Percentiles rank a stretch among this genome's conserved stretches.
phyloP scores from a whole-genome alignment of 2,329 filamentous ascomycete genomes.

The Furcasterigmium sp. region DNA sequence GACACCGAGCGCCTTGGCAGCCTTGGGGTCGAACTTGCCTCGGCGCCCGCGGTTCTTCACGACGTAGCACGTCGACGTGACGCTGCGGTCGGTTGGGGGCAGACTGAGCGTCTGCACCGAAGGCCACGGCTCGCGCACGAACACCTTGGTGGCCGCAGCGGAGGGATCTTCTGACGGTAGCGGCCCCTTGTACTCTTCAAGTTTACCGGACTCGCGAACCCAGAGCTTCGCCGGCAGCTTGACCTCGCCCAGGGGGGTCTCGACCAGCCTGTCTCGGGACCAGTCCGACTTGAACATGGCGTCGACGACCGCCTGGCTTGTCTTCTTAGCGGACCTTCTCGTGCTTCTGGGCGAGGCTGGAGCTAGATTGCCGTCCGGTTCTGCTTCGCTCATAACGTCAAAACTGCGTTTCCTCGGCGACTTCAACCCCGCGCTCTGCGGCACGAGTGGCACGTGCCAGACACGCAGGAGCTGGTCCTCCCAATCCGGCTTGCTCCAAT shows the following conservation, averaged over 20 bases:
- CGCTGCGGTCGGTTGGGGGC: conserved; percentile 61
- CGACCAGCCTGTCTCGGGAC: conserved; percentile 64
- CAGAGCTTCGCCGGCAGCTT: conserved; percentile 67
- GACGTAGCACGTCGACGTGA: conserved; percentile 78
- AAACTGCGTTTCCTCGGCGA: conserved; percentile 28
- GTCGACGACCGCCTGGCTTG: conserved; percentile 18
- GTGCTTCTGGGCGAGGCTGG: not conserved
- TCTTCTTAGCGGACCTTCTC: conserved; percentile 14
- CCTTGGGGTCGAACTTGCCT: conserved; percentile 70
- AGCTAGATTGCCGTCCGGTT: not conserved
- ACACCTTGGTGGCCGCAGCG: conserved; percentile 62
- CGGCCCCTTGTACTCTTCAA: conserved; percentile 68
- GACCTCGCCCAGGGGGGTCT: conserved; percentile 61
- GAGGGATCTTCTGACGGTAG: conserved; percentile 38
- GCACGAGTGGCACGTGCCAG: conserved; percentile 69
- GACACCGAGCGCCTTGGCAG: conserved; percentile 62
- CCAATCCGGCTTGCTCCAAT: conserved; percentile 60
- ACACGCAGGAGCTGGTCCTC: conserved; percentile 72
- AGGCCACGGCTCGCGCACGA: conserved; percentile 76
- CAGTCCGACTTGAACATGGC: conserved; percentile 40
- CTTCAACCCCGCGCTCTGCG: not conserved
- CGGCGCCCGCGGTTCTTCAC: conserved; percentile 70
- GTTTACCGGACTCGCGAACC: conserved; percentile 56
- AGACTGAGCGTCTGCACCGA: conserved; percentile 58
- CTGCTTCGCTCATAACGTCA: conserved; percentile 21